These are phyloP conservation scores for Piper longum DNA, from an alignment of 164 flowering plant species.

Conservation along the genomic window DNA sequence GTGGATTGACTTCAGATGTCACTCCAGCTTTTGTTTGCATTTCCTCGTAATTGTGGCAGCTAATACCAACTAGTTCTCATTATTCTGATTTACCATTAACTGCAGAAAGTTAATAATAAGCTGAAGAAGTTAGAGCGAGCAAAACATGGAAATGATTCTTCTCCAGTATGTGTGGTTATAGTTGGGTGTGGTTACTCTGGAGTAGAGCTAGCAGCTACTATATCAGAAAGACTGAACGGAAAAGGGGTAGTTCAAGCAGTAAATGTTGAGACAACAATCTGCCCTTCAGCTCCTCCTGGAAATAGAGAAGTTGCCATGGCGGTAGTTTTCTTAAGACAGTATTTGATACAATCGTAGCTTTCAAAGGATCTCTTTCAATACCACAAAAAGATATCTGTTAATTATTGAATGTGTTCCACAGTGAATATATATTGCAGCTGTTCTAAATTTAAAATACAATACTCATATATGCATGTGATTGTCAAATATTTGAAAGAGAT, in stretches of 20 bases:
- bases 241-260: conserved; percentile 76
- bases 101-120: conserved; percentile 60
- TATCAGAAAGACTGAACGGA: conserved; percentile 67
- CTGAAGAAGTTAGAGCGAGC: conserved; percentile 51
- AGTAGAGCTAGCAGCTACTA: conserved; percentile 90
- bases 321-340: conserved; percentile 18
- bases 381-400: too few relatives aligned
- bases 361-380: too few relatives aligned
- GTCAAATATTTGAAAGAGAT: too few relatives aligned
- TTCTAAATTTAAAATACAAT: too few relatives aligned
- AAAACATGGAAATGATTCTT: conserved; percentile 41
- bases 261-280: conserved; percentile 53
- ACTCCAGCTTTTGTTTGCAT: too few relatives aligned
- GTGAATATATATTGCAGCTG: not conserved
- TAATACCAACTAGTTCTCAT: not conserved
- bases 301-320: conserved; percentile 83
- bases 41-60: too few relatives aligned
- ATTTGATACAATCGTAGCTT: too few relatives aligned
- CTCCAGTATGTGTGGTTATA: conserved; percentile 52
- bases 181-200: conserved; percentile 97
- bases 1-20: not conserved
- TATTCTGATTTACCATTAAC: not conserved
- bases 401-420: too few relatives aligned
- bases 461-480: too few relatives aligned
- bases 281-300: conserved; percentile 75